Evolutionary conservation across 208 protist species (phyloP).

Genomic region (Leishmania amazonensis): DNA sequence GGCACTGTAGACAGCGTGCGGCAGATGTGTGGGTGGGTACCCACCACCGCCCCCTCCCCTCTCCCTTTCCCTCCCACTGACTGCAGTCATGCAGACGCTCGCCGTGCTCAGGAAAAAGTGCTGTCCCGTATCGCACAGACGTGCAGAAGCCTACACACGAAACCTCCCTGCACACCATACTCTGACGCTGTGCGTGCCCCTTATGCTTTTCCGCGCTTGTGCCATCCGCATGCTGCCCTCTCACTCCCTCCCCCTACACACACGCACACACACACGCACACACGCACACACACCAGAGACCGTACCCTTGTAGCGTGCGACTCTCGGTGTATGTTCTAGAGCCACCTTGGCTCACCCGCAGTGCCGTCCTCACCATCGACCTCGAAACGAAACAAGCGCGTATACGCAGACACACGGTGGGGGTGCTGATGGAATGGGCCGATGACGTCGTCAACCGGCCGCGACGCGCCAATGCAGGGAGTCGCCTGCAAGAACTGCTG

Average conservation of each 20-base stretch:
- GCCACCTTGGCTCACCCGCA: background rate
- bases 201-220: no score
- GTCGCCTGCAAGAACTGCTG: constrained; percentile 62
- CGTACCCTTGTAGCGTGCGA: background rate
- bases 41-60: no score
- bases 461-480: constrained; percentile 72
- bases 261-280: background rate
- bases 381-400: background rate
- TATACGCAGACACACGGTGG: background rate
- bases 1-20: no score
- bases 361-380: background rate
- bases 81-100: background rate
- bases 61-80: background rate
- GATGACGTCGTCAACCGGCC: constrained; percentile 40
- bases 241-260: background rate
- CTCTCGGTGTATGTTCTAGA: background rate
- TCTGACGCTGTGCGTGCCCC: background rate
- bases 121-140: background rate
- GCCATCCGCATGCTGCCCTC: background rate
- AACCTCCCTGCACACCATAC: background rate
- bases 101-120: background rate
- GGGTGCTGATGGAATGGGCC: constrained; percentile 35
- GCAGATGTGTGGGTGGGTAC: no score
- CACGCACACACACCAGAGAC: background rate
- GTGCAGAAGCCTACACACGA: background rate